Conservation (phyloP, 352 stramenopile species). For the Phytophthora syringae region DNA sequence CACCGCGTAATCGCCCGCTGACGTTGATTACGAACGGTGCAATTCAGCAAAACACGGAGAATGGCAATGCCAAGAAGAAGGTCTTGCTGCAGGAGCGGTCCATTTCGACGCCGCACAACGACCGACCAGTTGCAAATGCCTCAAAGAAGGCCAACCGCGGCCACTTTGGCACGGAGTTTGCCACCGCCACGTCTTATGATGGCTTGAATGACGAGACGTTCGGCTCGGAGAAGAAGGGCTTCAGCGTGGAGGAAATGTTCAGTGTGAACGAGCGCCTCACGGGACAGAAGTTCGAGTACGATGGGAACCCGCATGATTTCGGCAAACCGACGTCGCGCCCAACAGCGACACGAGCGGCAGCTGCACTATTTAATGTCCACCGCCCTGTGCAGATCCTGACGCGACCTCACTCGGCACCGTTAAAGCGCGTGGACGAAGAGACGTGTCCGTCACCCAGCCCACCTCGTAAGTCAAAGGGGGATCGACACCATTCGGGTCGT, state of each 20-base stretch:
- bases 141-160: conserved; percentile 52
- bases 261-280: conserved; percentile 92
- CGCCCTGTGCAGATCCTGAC: conserved; percentile 54
- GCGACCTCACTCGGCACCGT: conserved; percentile 44
- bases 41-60: conserved; percentile 28
- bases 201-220: conserved; percentile 91
- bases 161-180: conserved; percentile 86
- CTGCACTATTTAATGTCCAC: conserved; percentile 63
- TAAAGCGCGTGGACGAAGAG: conserved; percentile 64
- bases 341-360: conserved; percentile 28
- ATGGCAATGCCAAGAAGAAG: conserved; percentile 44
- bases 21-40: conserved; percentile 49
- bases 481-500: conserved; percentile 58
- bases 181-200: conserved; percentile 84
- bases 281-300: conserved; percentile 93
- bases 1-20: conserved; percentile 71
- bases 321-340: conserved; percentile 58
- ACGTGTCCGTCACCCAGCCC: conserved; percentile 47
- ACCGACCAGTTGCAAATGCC: conserved; percentile 41
- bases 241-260: conserved; percentile 97
- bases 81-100: conserved; percentile 52
- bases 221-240: conserved; percentile 68
- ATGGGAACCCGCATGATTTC: conserved; percentile 96
- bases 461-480: conserved; percentile 38
- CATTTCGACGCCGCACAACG: conserved; percentile 75